These are phyloP conservation scores for Boletus coffeatus DNA, from an alignment of 1,284 basidiomycete genomes.

Conservation along the genomic window DNA sequence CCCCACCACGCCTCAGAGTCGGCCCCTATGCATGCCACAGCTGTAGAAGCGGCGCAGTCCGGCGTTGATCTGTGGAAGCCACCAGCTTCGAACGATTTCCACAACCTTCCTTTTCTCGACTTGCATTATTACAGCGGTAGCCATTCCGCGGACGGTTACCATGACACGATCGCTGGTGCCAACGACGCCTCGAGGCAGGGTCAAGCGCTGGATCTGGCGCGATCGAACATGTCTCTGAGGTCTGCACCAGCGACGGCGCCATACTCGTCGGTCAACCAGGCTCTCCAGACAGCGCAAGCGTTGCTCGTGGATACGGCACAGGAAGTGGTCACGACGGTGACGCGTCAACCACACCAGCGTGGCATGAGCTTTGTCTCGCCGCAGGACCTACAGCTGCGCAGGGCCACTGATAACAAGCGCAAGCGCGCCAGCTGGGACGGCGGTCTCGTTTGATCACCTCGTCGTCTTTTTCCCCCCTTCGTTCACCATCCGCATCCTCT, in stretches of 20 bases:
- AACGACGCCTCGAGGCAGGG: conserved; percentile 39
- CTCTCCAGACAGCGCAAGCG: conserved; percentile 25
- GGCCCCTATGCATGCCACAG: conserved; percentile 20
- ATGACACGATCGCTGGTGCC: conserved; percentile 16
- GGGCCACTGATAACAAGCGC: conserved; percentile 53
- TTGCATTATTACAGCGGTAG: conserved; percentile 57
- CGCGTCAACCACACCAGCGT: conserved; percentile 42
- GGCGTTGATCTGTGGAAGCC: conserved; percentile 28
- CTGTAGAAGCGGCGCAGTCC: conserved; percentile 19
- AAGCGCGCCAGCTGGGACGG: conserved; percentile 78
- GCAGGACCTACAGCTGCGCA: conserved; percentile 55
- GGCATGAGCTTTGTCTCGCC: conserved; percentile 64
- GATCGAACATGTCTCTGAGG: conserved; percentile 32
- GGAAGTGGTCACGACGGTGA: conserved; percentile 7
- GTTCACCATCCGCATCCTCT: conserved; percentile 5
- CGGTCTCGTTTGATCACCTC: conserved; percentile 26
- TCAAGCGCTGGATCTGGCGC: conserved; percentile 63
- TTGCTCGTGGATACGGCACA: conserved; percentile 19
- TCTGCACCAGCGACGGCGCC: conserved; percentile 27
- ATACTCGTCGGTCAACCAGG: conserved; percentile 29
- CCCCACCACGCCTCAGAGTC: conserved; percentile 21
- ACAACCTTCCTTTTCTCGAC: conserved; percentile 65
- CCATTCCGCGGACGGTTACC: conserved; percentile 25
- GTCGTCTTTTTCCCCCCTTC: neutral
- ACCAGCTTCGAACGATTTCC: conserved; percentile 33